Evolutionary conservation across 108 stramenopile species (phyloP), one percentile per base, ranked within the genome.

Genomic region (Skeletonema potamos): DNA sequence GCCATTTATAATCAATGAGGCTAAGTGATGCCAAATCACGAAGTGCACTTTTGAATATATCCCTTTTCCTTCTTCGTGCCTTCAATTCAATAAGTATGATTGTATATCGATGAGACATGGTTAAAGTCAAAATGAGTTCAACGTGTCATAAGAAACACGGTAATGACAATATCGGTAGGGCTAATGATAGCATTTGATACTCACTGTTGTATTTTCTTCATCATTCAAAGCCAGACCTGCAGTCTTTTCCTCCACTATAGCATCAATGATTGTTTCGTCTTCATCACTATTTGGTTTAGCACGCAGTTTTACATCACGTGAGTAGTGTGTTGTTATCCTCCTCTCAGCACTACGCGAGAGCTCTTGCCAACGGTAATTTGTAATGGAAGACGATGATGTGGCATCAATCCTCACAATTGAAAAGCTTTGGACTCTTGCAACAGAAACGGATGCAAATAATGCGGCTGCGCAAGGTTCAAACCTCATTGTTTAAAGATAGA

Each of bases 1-100:
- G 75, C 93, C 90, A 92, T 55, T 90, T 73, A 64, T 94, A 94
- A 74, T 94, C 93, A 57, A 87, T 58, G 10, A 94, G 76, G 33
- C 78, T 81, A 6, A 91, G 69, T n/a, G 86, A 70, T 24, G 93
- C 90, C 10, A 94, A 63, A 9, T 79, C 81, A 9, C 79, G 66
- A 13, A 91, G 64, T 4, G 79, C 79, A 37, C 68, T 54, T 55
- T 68, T 66, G 66, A 79, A 79, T 13, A 73, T 63, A 56, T 80
- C 72, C 65, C 72, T 36, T 55, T 73, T 73, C 37, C 79, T 61
- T 69, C 26, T 68, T 17, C 62, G 33, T n/a, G 65, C 55, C 64
- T 66, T 18, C 39, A 27, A 12, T 56, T 39, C 39, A 41, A 41
- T 15, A 37, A 41, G n/a, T 41, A 37, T 37, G n/a, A n/a, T n/a